These are phyloP conservation scores for Penicillium dipodomyicola DNA, from an alignment of 495 filamentous ascomycete genomes.

Conservation along the genomic window DNA sequence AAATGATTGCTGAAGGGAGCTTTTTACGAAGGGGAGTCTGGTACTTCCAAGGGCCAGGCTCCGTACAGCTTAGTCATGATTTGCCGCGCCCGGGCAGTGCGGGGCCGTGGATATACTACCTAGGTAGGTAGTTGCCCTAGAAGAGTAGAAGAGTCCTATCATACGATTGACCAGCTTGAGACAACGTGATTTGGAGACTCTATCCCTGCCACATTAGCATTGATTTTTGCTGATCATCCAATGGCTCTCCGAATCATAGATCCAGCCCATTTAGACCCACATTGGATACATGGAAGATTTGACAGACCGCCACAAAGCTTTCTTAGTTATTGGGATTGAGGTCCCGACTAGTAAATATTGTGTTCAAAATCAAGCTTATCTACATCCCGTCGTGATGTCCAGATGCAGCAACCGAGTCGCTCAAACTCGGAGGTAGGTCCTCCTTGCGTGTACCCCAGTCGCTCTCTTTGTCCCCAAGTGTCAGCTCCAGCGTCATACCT, in stretches of 20 bases:
- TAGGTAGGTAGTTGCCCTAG: slow-evolving; percentile 9
- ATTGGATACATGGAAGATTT: slow-evolving; percentile 1
- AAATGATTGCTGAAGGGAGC: background rate
- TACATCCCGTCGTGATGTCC: background rate
- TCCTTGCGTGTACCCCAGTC: slow-evolving; percentile 61
- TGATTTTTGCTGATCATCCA: background rate
- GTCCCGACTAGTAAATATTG: background rate
- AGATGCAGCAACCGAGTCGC: slow-evolving; percentile 13
- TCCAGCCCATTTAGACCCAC: slow-evolving; percentile 8
- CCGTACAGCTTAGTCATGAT: slow-evolving; percentile 3
- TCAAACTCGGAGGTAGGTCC: slow-evolving; percentile 60
- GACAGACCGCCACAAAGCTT: background rate
- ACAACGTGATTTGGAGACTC: background rate
- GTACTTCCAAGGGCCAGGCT: background rate
- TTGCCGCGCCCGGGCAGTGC: background rate
- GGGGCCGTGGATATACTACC: background rate
- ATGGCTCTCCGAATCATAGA: background rate
- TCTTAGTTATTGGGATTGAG: background rate
- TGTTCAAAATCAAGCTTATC: background rate
- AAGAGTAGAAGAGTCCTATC: background rate
- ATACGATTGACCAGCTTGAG: background rate
- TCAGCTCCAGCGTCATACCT: slow-evolving; percentile 66
- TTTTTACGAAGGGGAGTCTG: background rate
- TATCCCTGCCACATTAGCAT: background rate
- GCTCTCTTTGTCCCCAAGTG: slow-evolving; percentile 63